Evolutionary conservation across 2,329 filamentous ascomycete species (phyloP), one percentile per base, ranked within the genome.

Genomic region (Pseudocercospora fijiensis): DNA sequence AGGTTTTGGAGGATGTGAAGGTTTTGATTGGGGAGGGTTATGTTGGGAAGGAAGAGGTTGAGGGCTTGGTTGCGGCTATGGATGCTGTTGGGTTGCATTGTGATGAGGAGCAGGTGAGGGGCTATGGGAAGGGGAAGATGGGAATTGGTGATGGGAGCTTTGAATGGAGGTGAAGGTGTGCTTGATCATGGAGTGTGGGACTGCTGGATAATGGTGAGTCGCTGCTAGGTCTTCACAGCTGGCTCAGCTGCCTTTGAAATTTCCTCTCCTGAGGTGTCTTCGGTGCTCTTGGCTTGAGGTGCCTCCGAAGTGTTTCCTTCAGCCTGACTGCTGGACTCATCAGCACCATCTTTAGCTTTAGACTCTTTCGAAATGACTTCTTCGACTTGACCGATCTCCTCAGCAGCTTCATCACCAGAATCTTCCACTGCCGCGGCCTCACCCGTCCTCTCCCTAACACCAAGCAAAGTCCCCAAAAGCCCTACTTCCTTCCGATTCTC

Each of bases 41-140:
- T 49, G 41, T 67, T n/a, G 60, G 43, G 27, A 37, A 45, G 20
- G 58, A 61, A n/a, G 58, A 60, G 6, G 3, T 67, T 10, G 55
- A 57, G 30, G 11, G 43, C 13, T 53, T 65, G 61, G 47, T 64
- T 8, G 57, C 60, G 37, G 58, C 61, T 7, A 64, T 65, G 61
- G 63, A 67, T 60, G 55, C 57, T 5, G 55, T 60, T 28, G 65
- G 65, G 9, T 45, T 67, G 57, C 60, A 58, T 58, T 53, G 16
- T 43, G 22, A 47, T 10, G 26, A 16, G 26, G 57, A 5, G 26
- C 47, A 5, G 6, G 3, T 37, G 13, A 37, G 10, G 33, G n/a
- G n/a, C 13, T 37, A 11, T 10, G 11, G 33, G 33, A 6, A 41
- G 6, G 16, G 37, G 37, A 8, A 41, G 37, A 41, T 41, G 37